Evolutionary conservation across 305 asterid genomes (phyloP).

Genomic region (Rubia peregrina): DNA sequence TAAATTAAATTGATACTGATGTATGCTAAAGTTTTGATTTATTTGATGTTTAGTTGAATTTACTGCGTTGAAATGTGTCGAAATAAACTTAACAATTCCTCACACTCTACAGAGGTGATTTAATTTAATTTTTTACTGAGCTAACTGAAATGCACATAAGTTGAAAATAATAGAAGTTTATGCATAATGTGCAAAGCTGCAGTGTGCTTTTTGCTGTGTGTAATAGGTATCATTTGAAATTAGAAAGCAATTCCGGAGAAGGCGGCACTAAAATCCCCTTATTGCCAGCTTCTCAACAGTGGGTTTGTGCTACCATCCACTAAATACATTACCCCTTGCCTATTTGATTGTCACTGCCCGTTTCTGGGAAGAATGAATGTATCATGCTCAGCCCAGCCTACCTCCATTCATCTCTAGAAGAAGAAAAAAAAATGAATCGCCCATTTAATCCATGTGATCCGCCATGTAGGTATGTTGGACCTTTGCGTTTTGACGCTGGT

Average conservation of each 20-base stretch:
- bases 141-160: too few relatives aligned
- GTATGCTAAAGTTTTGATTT: too few relatives aligned
- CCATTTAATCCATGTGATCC: neutral
- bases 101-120: too few relatives aligned
- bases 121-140: too few relatives aligned
- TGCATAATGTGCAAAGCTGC: too few relatives aligned
- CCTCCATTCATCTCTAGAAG: neutral
- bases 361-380: neutral
- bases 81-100: too few relatives aligned
- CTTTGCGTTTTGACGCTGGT: neutral
- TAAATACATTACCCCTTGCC: neutral
- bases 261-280: constrained; percentile 7
- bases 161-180: too few relatives aligned
- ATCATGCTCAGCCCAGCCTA: neutral
- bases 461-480: neutral
- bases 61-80: too few relatives aligned
- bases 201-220: neutral
- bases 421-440: too few relatives aligned
- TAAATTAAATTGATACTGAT: too few relatives aligned
- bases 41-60: too few relatives aligned
- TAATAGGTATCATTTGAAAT: neutral
- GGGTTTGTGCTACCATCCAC: constrained; percentile 1
- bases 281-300: constrained; percentile 7
- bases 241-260: constrained; percentile 10
- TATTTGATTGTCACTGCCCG: neutral